A percentile compares a stretch with the other conserved stretches of the same genome.
Evolutionary conservation across 1,284 basidiomycete species (phyloP).

Genomic region (Fomes fomentarius): DNA sequence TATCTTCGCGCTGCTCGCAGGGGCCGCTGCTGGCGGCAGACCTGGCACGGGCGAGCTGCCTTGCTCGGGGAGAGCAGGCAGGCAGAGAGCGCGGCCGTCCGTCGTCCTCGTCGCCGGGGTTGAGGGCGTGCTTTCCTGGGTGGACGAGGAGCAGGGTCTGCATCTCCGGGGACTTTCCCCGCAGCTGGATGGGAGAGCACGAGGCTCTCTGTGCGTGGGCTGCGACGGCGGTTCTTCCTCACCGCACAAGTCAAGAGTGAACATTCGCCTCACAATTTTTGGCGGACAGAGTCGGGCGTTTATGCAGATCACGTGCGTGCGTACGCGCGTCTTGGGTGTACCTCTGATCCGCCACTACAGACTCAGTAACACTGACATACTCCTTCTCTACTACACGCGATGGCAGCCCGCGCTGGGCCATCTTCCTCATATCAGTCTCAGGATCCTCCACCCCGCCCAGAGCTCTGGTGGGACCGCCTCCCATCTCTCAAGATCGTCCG

Average conservation of each 20-base stretch:
- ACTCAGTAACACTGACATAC: no score
- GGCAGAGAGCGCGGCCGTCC: conserved; percentile 47
- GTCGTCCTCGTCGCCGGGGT: conserved; percentile 43
- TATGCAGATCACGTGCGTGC: not conserved
- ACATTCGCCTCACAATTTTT: not conserved
- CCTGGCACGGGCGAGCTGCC: conserved; percentile 49
- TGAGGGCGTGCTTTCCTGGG: conserved; percentile 74
- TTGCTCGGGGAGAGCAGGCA: conserved; percentile 30
- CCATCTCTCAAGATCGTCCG: conserved; percentile 33
- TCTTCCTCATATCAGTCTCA: conserved; percentile 12
- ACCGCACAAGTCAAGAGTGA: not conserved
- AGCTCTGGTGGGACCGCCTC: conserved; percentile 29
- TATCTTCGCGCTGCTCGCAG: conserved; percentile 68
- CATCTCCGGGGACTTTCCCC: conserved; percentile 93
- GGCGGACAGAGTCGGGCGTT: not conserved
- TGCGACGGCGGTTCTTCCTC: conserved; percentile 82
- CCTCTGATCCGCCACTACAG: no score
- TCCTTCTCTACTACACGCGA: no score
- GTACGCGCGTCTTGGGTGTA: no score
- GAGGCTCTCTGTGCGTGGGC: conserved; percentile 66
- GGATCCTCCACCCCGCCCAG: conserved; percentile 14
- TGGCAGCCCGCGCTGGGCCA: not conserved
- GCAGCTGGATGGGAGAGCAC: conserved; percentile 59
- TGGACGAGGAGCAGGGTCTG: conserved; percentile 58
- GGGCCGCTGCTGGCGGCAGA: conserved; percentile 51